Evolutionary conservation across 2,329 filamentous ascomycete species (phyloP).

Genomic region (Podosphaera xanthii): DNA sequence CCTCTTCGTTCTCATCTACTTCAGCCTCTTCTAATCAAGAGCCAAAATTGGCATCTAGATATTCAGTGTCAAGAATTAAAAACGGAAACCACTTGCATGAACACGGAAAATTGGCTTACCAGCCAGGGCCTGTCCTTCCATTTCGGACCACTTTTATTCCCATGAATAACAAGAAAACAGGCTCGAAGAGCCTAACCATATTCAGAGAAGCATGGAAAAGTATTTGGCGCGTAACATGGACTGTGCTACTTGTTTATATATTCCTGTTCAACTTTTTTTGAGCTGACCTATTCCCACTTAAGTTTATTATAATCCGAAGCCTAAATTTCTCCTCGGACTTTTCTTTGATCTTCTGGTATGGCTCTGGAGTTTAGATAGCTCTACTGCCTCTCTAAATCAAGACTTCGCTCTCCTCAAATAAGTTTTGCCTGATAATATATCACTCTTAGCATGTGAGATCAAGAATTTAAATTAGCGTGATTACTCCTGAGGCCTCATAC

Average conservation of each 20-base stretch:
- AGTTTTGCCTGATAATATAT: too few species aligned
- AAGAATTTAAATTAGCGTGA: too few species aligned
- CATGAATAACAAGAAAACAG: background rate
- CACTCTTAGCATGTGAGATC: too few species aligned
- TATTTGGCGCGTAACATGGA: constrained; percentile 37
- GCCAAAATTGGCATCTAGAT: constrained; percentile 11
- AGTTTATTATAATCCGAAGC: background rate
- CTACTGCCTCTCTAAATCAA: too few species aligned
- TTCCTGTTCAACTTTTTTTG: background rate
- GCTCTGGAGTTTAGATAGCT: too few species aligned
- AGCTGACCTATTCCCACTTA: background rate
- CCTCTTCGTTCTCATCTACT: constrained; percentile 6
- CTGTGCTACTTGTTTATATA: constrained; percentile 20
- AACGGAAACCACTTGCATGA: background rate
- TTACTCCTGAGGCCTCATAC: too few species aligned
- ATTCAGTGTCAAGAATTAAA: constrained; percentile 8
- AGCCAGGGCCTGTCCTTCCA: background rate
- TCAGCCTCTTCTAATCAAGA: constrained; percentile 12
- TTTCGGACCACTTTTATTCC: background rate
- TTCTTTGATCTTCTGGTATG: background rate
- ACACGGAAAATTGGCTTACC: background rate
- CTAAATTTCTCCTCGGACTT: background rate
- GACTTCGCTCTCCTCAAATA: too few species aligned
- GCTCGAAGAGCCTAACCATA: background rate
- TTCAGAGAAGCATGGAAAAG: constrained; percentile 34